Conservation (phyloP, 805 yeast species). For the Saccharomycopsis schoenii region DNA sequence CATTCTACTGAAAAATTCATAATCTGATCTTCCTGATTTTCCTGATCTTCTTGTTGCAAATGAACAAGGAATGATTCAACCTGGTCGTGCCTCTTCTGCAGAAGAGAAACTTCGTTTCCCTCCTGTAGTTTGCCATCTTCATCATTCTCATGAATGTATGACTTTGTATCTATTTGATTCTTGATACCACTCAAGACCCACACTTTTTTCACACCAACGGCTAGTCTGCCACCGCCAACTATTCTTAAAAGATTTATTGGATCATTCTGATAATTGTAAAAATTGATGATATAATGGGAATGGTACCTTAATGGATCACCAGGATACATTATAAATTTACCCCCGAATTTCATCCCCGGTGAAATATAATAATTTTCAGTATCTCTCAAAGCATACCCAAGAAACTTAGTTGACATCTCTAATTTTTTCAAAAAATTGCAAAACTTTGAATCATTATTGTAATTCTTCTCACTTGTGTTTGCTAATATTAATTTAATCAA, state of each 20-base stretch:
- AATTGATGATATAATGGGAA: slow-evolving; percentile 66
- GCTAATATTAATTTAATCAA: not conserved
- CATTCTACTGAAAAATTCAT: slow-evolving; percentile 74
- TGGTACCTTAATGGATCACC: slow-evolving; percentile 91
- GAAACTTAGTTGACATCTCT: slow-evolving; percentile 14
- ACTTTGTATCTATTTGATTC: slow-evolving; percentile 14
- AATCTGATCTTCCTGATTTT: slow-evolving; percentile 20
- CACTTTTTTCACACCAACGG: slow-evolving; percentile 84
- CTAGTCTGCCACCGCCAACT: slow-evolving; percentile 81
- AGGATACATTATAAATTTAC: slow-evolving; percentile 80
- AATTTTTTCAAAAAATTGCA: slow-evolving; percentile 3
- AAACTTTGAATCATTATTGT: not conserved
- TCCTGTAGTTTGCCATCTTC: not conserved
- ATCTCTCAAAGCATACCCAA: slow-evolving; percentile 9
- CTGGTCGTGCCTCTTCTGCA: not conserved
- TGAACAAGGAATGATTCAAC: not conserved
- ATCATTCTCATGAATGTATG: slow-evolving; percentile 18
- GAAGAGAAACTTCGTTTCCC: not conserved
- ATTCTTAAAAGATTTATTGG: slow-evolving; percentile 48
- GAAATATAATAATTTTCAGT: slow-evolving; percentile 42
- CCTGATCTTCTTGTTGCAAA: slow-evolving; percentile 17
- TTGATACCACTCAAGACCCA: slow-evolving; percentile 49
- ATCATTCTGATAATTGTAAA: slow-evolving; percentile 35
- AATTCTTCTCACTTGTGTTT: not conserved
- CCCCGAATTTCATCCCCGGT: slow-evolving; percentile 91